Base-by-base conservation (phyloP, 768 basidiomycete species). In the Trametes cubensis region DNA sequence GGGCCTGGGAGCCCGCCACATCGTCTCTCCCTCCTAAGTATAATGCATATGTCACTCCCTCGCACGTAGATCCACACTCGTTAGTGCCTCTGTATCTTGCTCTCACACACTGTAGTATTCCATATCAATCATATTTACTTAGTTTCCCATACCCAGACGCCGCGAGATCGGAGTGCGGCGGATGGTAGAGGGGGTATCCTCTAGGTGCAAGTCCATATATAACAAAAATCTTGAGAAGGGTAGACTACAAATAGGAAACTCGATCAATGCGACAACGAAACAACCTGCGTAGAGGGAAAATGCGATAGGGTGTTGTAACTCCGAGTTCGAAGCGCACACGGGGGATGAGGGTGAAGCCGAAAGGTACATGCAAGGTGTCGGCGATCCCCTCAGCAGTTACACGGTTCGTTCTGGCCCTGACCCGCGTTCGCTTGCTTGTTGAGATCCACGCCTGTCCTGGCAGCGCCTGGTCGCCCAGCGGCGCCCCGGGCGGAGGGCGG, bases 381-480 rank as follows among this genome's bases (percentile, higher is more conserved):
- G 55, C 50, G 50, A 42, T 28, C 55, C 34, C 34, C 66, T 72
- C 78, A 94, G 75, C 92, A 94, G 71, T 92, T 93, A 79, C 92
- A 94, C 57, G 78, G 76, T 45, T 92, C 90, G 65, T 80, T 79
- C 70, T 84, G 81, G 45, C 80, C 81, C 63, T 79, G 79, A 17
- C 80, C 71, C 61, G 79, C 79, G 39, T 79, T 72, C 60, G 80
- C 66, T 71, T 88, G 87, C 71, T 81, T 90, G 78, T 89, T 92
- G 62, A 94, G 84, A 73, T 94, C 89, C n/a, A 94, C 87, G 44
- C 89, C 89, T 61, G 85, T 78, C 60, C 79, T 69, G 41, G 83
- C 78, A 25, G 82, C 72, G 42, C 83, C 80, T n/a, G 81, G 72
- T 58, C 83, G 80, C 48, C 78, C 80, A 42, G 81, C 72, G 51